Evolutionary conservation across 306 rosid species (phyloP).

Genomic region (Vigna trinervia): DNA sequence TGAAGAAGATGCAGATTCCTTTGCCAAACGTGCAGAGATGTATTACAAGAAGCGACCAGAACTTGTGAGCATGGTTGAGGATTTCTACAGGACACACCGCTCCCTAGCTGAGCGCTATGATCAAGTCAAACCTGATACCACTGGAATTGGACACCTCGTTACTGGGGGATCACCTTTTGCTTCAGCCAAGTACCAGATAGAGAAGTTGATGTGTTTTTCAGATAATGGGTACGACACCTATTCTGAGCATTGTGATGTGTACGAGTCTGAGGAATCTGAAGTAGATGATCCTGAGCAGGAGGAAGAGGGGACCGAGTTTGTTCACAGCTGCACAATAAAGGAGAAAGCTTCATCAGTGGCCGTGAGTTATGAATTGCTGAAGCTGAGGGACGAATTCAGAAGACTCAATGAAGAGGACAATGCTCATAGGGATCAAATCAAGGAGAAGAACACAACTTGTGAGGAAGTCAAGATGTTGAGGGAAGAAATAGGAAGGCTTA

Average conservation of each 20-base stretch:
- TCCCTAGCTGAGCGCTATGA: conserved; percentile 78
- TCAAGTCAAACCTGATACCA: conserved; percentile 70
- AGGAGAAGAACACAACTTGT: conserved; percentile 46
- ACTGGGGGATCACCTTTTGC: conserved; percentile 67
- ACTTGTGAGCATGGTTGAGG: conserved; percentile 80
- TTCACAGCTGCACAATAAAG: conserved; percentile 31
- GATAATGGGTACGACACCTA: conserved; percentile 62
- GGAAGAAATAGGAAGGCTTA: conserved; percentile 63
- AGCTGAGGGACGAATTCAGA: conserved; percentile 62
- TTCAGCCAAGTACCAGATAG: conserved; percentile 53
- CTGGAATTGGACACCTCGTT: conserved; percentile 57
- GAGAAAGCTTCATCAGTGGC: conserved; percentile 35
- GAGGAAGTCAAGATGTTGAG: conserved; percentile 55
- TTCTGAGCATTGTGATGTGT: conserved; percentile 60
- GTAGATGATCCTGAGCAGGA: conserved; percentile 78
- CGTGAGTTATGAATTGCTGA: conserved; percentile 51
- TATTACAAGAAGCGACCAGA: conserved; percentile 86
- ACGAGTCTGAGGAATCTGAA: conserved; percentile 73
- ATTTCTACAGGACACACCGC: conserved; percentile 79
- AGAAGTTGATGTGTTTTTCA: conserved; percentile 45
- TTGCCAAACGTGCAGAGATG: conserved; percentile 94
- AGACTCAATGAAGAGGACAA: conserved; percentile 61
- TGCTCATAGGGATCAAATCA: conserved; percentile 51
- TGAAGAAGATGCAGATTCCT: conserved; percentile 89
- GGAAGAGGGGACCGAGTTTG: conserved; percentile 43